Evolutionary conservation across 306 rosid genomes (phyloP).

Genomic region (Prunus fruticosa): DNA sequence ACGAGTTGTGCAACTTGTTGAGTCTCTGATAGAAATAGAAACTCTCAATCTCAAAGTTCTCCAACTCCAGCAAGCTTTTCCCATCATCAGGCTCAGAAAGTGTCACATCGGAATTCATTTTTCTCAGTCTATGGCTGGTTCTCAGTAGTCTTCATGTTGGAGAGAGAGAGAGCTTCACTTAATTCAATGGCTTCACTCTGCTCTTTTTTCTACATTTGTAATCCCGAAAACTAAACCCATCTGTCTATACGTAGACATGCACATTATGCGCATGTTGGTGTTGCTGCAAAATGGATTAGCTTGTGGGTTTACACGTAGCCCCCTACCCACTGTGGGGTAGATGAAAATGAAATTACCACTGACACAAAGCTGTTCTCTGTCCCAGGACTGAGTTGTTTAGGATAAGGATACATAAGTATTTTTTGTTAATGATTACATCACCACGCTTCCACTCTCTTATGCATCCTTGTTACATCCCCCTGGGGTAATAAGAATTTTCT

Average conservation of each 20-base stretch:
- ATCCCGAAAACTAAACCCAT: not conserved
- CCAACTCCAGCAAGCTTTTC: constrained; percentile 8
- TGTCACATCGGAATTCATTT: not conserved
- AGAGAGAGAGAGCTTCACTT: not conserved
- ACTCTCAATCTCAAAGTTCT: constrained; percentile 17
- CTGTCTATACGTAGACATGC: not conserved
- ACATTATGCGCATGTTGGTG: not conserved
- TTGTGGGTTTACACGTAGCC: not conserved
- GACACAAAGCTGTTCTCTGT: too few species aligned
- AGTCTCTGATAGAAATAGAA: constrained; percentile 34
- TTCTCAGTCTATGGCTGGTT: constrained; percentile 14
- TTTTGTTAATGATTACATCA: too few species aligned
- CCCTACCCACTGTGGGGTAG: too few species aligned
- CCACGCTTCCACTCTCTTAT: too few species aligned
- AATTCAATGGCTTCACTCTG: constrained; percentile 6
- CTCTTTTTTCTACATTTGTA: not conserved
- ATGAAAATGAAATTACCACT: too few species aligned
- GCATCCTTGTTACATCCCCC: too few species aligned
- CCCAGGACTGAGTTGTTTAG: too few species aligned
- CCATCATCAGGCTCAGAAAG: constrained; percentile 17
- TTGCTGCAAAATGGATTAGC: not conserved
- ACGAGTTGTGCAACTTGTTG: constrained; percentile 18
- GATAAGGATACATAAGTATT: not conserved
- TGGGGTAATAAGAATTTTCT: too few species aligned
- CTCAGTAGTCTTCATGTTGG: constrained; percentile 13